These are phyloP conservation scores for Pichia membranifaciens DNA, from an alignment of 805 yeast genomes.

Conservation along the genomic window DNA sequence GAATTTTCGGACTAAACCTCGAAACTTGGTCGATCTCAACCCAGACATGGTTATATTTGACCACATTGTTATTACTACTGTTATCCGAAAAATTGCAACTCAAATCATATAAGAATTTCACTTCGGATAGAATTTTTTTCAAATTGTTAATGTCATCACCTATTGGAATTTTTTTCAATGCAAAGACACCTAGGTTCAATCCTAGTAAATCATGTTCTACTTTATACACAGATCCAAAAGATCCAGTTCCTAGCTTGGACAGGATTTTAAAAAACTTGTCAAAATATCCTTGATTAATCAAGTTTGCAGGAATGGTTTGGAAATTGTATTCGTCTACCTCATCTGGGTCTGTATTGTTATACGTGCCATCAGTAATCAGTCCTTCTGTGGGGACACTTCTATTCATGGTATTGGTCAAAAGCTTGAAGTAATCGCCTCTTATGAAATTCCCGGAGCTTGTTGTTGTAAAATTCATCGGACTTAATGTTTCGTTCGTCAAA, in stretches of 20 bases:
- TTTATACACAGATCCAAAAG: conserved; percentile 77
- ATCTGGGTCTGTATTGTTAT: neutral
- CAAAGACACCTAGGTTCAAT: conserved; percentile 69
- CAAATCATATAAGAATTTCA: conserved; percentile 56
- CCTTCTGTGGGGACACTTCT: neutral
- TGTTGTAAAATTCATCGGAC: conserved; percentile 3
- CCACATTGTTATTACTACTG: conserved; percentile 39
- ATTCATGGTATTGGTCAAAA: conserved; percentile 16
- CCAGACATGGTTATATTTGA: conserved; percentile 90
- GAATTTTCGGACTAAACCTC: conserved; percentile 49
- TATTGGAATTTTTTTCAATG: conserved; percentile 77
- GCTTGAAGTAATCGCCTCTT: conserved; percentile 27
- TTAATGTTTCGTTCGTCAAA: neutral
- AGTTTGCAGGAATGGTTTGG: conserved; percentile 27
- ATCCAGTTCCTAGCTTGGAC: conserved; percentile 68
- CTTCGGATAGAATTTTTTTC: conserved; percentile 69
- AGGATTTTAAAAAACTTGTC: conserved; percentile 60
- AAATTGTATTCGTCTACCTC: neutral
- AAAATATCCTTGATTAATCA: conserved; percentile 82
- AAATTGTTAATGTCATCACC: conserved; percentile 72
- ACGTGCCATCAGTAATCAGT: conserved; percentile 7
- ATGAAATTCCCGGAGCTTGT: conserved; percentile 17
- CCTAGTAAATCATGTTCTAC: conserved; percentile 78
- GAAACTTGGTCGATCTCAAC: conserved; percentile 56
- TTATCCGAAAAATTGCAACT: conserved; percentile 25